Percentiles rank a stretch among this genome's conserved stretches.
These are phyloP conservation scores for Talaromyces sp. DNA, from an alignment of 2,329 filamentous ascomycete species.

Conservation along the genomic window DNA sequence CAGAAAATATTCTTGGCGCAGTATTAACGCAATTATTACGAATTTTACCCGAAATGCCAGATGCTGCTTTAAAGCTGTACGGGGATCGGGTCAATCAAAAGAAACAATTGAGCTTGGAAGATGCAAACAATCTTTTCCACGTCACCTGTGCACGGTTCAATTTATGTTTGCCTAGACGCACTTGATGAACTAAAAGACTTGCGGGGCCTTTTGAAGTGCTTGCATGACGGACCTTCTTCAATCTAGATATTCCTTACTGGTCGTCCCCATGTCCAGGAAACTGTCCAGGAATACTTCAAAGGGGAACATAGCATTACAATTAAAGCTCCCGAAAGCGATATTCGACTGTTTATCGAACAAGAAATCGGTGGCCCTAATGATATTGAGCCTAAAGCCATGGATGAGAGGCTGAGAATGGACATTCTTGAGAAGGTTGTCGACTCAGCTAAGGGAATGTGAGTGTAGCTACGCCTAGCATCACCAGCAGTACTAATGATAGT, in stretches of 20 bases:
- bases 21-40: slow-evolving; percentile 16
- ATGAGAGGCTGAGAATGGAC: slow-evolving; percentile 14
- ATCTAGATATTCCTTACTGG: slow-evolving; percentile 19
- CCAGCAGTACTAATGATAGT: background rate
- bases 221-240: slow-evolving; percentile 12
- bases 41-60: slow-evolving; percentile 13
- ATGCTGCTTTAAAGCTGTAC: background rate
- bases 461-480: slow-evolving; percentile 9
- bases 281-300: slow-evolving; percentile 27
- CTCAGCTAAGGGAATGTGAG: slow-evolving; percentile 18
- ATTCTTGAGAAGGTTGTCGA: slow-evolving; percentile 17
- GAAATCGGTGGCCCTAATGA: slow-evolving; percentile 19
- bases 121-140: background rate
- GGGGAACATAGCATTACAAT: slow-evolving; percentile 15
- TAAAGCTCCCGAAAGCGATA: slow-evolving; percentile 16
- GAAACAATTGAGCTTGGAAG: background rate
- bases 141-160: slow-evolving; percentile 7
- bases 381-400: slow-evolving; percentile 19
- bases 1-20: slow-evolving; percentile 18
- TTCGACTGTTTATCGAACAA: slow-evolving; percentile 16
- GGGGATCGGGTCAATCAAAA: background rate
- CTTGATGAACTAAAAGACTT: slow-evolving; percentile 18
- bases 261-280: slow-evolving; percentile 17
- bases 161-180: slow-evolving; percentile 18
- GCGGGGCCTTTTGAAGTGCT: slow-evolving; percentile 8